phyloP scores from a whole-genome alignment of 2,329 filamentous ascomycete species.

The Microdochium bolleyi region DNA sequence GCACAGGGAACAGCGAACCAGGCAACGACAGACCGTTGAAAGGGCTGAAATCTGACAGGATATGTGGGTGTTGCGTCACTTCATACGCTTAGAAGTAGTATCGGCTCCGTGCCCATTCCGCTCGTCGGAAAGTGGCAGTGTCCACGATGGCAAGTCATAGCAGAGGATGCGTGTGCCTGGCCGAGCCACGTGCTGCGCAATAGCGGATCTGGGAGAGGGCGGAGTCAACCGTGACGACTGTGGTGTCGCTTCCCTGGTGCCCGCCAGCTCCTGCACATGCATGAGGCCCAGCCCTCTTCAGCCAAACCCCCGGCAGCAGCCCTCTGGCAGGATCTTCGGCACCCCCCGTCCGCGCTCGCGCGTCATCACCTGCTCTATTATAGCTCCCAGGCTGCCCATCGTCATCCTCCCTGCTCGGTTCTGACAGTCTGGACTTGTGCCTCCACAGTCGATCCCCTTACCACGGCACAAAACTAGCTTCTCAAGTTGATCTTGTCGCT shows the following conservation, averaged over 20 bases:
- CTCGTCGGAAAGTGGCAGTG: too few relatives aligned
- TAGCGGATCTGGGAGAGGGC: neutral
- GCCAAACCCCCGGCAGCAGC: neutral
- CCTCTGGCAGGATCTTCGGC: neutral
- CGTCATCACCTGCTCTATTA: neutral
- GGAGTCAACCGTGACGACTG: too few relatives aligned
- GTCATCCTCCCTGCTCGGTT: neutral
- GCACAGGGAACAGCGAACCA: too few relatives aligned
- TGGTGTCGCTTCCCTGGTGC: too few relatives aligned
- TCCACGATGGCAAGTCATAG: too few relatives aligned
- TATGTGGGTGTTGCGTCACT: too few relatives aligned
- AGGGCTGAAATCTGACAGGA: too few relatives aligned
- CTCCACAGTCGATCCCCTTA: neutral
- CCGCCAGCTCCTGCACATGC: too few relatives aligned
- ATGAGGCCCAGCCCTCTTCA: neutral
- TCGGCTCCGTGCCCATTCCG: too few relatives aligned
- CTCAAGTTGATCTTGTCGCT: neutral
- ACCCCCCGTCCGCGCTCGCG: neutral
- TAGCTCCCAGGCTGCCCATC: neutral
- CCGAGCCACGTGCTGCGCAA: neutral
- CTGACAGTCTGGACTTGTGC: neutral
- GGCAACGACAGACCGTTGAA: too few relatives aligned
- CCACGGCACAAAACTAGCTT: neutral
- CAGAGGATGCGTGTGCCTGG: conserved; percentile 2
- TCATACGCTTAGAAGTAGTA: too few relatives aligned